Conservation (phyloP, 2,329 filamentous ascomycete species). For the Bisporella sp. region DNA sequence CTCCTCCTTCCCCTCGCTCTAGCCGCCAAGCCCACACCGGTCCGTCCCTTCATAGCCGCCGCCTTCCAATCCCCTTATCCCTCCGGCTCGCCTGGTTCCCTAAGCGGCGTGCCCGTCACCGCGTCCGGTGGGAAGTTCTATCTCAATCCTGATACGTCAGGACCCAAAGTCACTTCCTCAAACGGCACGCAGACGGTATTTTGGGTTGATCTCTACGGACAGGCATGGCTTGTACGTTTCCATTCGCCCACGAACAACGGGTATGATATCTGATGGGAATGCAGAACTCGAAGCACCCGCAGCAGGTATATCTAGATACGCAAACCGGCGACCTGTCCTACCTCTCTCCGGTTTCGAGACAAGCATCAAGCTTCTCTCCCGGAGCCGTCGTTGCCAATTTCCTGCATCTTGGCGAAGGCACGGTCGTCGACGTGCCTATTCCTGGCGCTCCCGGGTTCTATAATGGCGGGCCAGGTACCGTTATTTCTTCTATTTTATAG, state of each 20-base stretch:
- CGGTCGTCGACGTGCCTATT: neutral
- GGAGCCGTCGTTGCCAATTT: conserved; percentile 1
- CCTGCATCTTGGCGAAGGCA: conserved; percentile 5
- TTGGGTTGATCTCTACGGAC: conserved; percentile 3
- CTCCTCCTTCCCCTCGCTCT: neutral
- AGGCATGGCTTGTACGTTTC: conserved; percentile 3
- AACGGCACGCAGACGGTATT: conserved; percentile 5
- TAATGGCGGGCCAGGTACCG: neutral
- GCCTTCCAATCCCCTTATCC: conserved; percentile 7
- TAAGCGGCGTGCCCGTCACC: conserved; percentile 1
- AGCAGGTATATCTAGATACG: conserved; percentile 5
- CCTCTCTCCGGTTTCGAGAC: neutral
- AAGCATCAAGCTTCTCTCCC: neutral
- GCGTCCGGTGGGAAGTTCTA: conserved; percentile 3
- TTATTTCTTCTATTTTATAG: neutral
- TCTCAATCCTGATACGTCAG: neutral
- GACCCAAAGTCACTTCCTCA: neutral
- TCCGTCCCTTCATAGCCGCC: conserved; percentile 4
- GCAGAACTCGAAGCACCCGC: conserved; percentile 1
- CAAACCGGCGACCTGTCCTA: conserved; percentile 1
- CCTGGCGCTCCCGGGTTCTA: neutral
- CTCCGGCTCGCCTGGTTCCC: neutral
- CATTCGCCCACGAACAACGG: neutral
- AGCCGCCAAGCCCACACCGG: neutral
- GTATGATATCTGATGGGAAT: neutral